phyloP scores from a whole-genome alignment of 345 rosid species.

The Noccaea bulbosa region DNA sequence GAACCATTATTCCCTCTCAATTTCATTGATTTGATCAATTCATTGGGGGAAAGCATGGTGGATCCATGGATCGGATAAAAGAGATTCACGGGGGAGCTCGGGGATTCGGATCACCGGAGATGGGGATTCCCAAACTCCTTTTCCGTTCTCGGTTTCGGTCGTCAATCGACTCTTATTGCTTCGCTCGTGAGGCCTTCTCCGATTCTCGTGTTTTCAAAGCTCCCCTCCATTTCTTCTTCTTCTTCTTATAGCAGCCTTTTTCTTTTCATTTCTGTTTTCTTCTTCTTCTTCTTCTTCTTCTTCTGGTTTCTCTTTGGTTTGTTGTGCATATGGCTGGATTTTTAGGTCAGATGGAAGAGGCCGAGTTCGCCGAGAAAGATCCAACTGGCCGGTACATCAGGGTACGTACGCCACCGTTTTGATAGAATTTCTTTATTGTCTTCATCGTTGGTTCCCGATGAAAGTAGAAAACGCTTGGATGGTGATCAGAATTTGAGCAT shows the following conservation, averaged over 20 bases:
- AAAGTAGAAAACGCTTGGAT: too few species aligned
- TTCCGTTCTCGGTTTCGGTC: slow-evolving; percentile 49
- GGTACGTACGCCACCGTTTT: slow-evolving; percentile 45
- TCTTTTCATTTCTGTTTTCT: not conserved
- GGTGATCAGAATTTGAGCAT: too few species aligned
- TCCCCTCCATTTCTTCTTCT: slow-evolving; percentile 27
- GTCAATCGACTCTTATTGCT: slow-evolving; percentile 50
- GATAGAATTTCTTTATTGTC: too few species aligned
- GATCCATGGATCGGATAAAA: slow-evolving; percentile 34
- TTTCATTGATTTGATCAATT: not conserved
- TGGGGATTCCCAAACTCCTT: slow-evolving; percentile 38
- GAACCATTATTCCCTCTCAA: not conserved
- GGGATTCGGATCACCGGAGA: slow-evolving; percentile 17
- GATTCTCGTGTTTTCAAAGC: slow-evolving; percentile 35
- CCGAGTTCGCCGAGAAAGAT: slow-evolving; percentile 62
- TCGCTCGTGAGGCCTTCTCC: slow-evolving; percentile 55
- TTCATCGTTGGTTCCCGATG: too few species aligned
- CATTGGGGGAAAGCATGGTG: slow-evolving; percentile 8
- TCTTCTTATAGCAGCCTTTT: slow-evolving; percentile 32
- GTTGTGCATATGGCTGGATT: slow-evolving; percentile 47
- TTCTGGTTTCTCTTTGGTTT: slow-evolving; percentile 16
- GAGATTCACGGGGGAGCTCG: slow-evolving; percentile 20
- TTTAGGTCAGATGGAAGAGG: slow-evolving; percentile 44
- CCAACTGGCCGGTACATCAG: slow-evolving; percentile 70
- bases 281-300: not conserved